Conservation (phyloP, 148 eudicot genomes). For the Silene uniflora region DNA sequence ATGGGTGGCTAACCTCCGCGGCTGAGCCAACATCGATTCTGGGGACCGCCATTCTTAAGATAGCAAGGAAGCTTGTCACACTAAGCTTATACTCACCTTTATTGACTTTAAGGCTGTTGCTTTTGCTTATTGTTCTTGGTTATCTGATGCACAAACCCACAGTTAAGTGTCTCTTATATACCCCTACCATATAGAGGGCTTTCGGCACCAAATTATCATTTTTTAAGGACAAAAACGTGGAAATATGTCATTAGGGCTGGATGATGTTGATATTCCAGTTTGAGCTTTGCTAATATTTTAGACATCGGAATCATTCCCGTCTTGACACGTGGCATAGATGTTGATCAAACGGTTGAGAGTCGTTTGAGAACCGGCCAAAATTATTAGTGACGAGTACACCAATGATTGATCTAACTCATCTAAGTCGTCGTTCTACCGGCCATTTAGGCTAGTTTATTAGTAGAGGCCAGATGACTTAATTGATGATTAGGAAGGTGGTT, state of each 20-base stretch:
- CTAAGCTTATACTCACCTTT: background rate
- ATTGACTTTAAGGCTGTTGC: background rate
- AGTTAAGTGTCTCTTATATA: slow-evolving; percentile 28
- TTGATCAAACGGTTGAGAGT: slow-evolving; percentile 19
- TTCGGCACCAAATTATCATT: background rate
- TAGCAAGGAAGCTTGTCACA: background rate
- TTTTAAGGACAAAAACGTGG: background rate
- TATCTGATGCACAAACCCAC: slow-evolving; percentile 11
- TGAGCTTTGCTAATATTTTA: slow-evolving; percentile 7
- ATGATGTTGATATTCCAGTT: too few species aligned
- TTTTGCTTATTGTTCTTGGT: background rate
- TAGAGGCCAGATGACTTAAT: slow-evolving; percentile 3
- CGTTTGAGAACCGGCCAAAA: slow-evolving; percentile 30
- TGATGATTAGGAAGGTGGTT: slow-evolving; percentile 24
- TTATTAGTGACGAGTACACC: slow-evolving; percentile 19
- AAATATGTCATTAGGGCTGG: too few species aligned
- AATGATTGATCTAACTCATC: slow-evolving; percentile 26
- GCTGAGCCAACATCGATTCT: slow-evolving; percentile 48
- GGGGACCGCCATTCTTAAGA: slow-evolving; percentile 45
- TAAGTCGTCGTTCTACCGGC: slow-evolving; percentile 21
- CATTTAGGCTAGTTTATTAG: slow-evolving; percentile 16
- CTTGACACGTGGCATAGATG: slow-evolving; percentile 34
- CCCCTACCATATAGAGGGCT: background rate
- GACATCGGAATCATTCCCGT: slow-evolving; percentile 33
- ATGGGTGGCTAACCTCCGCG: slow-evolving; percentile 48